A percentile compares a stretch with the other conserved stretches of the same genome.
These are phyloP conservation scores for Leishmania guyanensis DNA, from an alignment of 208 protist genomes.

Conservation along the genomic window DNA sequence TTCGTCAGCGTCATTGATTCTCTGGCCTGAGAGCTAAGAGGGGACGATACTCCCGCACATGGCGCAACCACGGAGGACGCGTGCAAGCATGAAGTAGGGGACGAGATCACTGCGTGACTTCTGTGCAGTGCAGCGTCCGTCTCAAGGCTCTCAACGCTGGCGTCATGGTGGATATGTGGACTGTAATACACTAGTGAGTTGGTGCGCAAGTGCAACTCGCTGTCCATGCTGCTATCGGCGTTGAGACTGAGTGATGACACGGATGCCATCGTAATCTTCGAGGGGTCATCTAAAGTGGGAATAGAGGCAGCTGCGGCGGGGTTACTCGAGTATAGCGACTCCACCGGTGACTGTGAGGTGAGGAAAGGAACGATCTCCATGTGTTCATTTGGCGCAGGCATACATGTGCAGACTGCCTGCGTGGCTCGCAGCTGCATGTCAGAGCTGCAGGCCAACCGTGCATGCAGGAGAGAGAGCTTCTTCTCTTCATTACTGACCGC, in stretches of 20 bases:
- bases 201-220: neutral
- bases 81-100: neutral
- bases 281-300: neutral
- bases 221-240: neutral
- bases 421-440: neutral
- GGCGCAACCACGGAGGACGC: neutral
- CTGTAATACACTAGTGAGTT: neutral
- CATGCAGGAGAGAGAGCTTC: slow-evolving; percentile 6
- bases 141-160: neutral
- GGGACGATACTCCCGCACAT: neutral
- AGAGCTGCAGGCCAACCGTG: neutral
- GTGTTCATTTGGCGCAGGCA: slow-evolving; percentile 6
- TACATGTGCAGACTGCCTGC: neutral
- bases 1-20: neutral
- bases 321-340: slow-evolving; percentile 7
- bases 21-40: neutral
- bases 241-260: neutral
- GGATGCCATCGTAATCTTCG: neutral
- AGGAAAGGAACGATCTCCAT: slow-evolving; percentile 10
- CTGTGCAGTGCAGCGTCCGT: neutral
- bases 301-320: neutral
- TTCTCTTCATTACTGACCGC: slow-evolving; percentile 6
- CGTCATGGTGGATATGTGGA: neutral
- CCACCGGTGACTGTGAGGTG: slow-evolving; percentile 10
- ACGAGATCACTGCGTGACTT: neutral